phyloP scores from a whole-genome alignment of 2,329 filamentous ascomycete species.

The Fusarium sp. region DNA sequence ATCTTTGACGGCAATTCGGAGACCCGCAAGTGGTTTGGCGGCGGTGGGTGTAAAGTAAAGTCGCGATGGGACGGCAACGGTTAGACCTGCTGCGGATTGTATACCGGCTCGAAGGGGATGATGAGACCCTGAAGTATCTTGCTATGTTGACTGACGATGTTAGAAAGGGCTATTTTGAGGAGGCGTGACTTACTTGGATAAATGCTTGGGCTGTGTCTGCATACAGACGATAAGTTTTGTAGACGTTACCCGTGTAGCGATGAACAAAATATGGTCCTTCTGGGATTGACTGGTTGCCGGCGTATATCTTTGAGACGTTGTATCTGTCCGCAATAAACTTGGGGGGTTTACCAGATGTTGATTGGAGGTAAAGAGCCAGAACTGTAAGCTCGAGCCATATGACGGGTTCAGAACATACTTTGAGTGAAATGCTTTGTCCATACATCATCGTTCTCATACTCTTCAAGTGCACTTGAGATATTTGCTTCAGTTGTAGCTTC shows the following conservation, averaged over 20 bases:
- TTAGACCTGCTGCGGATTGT: conserved; percentile 16
- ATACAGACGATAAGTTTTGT: conserved; percentile 12
- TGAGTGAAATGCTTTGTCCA: conserved; percentile 15
- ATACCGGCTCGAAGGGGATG: conserved; percentile 22
- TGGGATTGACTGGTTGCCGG: neutral
- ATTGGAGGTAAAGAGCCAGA: conserved; percentile 4
- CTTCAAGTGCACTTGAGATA: neutral
- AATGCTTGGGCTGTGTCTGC: conserved; percentile 24
- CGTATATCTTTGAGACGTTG: neutral
- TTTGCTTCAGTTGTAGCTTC: neutral
- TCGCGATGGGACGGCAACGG: conserved; percentile 21
- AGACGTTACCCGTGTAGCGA: conserved; percentile 5
- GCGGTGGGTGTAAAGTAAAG: neutral
- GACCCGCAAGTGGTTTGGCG: neutral
- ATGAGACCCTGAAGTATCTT: conserved; percentile 19
- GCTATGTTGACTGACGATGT: conserved; percentile 15
- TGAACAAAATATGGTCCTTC: conserved; percentile 25
- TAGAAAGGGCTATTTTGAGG: too few relatives aligned
- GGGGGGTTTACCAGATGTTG: neutral
- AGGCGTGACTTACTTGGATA: conserved; percentile 18
- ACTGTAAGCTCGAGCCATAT: neutral
- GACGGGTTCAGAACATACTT: neutral
- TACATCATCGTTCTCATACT: conserved; percentile 23
- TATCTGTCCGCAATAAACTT: neutral
- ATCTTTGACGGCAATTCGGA: conserved; percentile 28